A percentile compares a stretch with the other conserved stretches of the same genome.
These are phyloP conservation scores for Athelia psychrophila DNA, from an alignment of 1,284 basidiomycete species.

Conservation along the genomic window DNA sequence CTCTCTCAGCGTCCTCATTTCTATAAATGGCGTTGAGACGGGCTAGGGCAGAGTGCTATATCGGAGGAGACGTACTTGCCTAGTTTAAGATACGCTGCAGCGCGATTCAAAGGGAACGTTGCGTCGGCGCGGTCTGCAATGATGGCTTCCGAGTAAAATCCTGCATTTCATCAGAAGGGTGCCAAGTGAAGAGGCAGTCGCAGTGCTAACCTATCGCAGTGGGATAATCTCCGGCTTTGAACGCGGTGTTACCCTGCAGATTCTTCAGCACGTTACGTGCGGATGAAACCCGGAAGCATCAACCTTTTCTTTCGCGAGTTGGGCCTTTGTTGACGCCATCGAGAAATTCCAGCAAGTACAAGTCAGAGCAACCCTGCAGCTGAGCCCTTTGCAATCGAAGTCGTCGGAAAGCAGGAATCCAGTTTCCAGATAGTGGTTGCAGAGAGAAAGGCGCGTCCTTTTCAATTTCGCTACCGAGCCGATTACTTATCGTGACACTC, in stretches of 20 bases:
- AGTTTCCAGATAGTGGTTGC: not conserved
- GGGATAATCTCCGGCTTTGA: conserved; percentile 50
- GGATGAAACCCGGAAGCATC: not conserved
- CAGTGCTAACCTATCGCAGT: conserved; percentile 49
- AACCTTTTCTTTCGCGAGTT: conserved; percentile 28
- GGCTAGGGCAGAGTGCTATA: conserved; percentile 7
- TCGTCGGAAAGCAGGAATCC: not conserved
- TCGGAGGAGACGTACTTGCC: conserved; percentile 62
- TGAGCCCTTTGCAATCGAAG: not conserved
- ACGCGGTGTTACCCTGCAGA: conserved; percentile 60
- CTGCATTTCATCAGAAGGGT: no score
- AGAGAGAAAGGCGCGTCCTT: no score
- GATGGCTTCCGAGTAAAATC: conserved; percentile 64
- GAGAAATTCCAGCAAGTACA: not conserved
- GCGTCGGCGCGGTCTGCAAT: conserved; percentile 59
- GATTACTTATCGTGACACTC: no score
- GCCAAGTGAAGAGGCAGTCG: no score
- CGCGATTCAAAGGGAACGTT: conserved; percentile 75
- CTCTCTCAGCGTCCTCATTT: conserved; percentile 70
- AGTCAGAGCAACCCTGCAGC: not conserved
- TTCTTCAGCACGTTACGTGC: not conserved
- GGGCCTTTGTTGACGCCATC: conserved; percentile 32
- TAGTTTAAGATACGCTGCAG: conserved; percentile 81
- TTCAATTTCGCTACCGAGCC: no score
- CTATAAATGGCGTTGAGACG: conserved; percentile 32